Conservation (phyloP, 495 filamentous ascomycete species). For the Penicillium egyptiacum region DNA sequence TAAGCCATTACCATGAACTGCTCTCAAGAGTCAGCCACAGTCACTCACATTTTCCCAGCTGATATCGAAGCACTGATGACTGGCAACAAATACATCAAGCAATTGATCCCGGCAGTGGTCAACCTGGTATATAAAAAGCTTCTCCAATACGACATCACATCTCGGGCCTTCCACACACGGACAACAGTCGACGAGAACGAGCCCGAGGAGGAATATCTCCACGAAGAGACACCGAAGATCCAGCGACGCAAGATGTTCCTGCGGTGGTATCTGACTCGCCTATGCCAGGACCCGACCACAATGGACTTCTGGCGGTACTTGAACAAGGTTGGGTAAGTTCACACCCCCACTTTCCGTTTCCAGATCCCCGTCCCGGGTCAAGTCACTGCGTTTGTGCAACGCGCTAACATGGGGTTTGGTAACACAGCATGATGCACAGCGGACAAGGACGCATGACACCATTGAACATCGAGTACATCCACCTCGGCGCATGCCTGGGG, state of each 20-base stretch:
- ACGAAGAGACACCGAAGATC: slow-evolving; percentile 68
- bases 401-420: neutral
- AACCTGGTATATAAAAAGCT: slow-evolving; percentile 80
- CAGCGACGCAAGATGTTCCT: slow-evolving; percentile 75
- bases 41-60: slow-evolving; percentile 37
- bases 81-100: slow-evolving; percentile 71
- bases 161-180: slow-evolving; percentile 64
- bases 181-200: slow-evolving; percentile 60
- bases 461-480: slow-evolving; percentile 74
- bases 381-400: neutral
- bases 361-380: neutral
- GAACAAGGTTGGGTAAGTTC: slow-evolving; percentile 66
- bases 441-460: slow-evolving; percentile 62
- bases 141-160: slow-evolving; percentile 72
- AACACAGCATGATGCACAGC: slow-evolving; percentile 63
- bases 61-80: slow-evolving; percentile 65
- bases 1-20: slow-evolving; percentile 35
- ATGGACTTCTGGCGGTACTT: slow-evolving; percentile 79
- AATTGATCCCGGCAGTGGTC: slow-evolving; percentile 63
- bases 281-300: slow-evolving; percentile 68
- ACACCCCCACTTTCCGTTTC: neutral
- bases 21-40: neutral
- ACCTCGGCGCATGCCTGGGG: slow-evolving; percentile 65
- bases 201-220: slow-evolving; percentile 58
- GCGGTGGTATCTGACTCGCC: slow-evolving; percentile 64